These are phyloP conservation scores for Cladosporium sp. DNA, from an alignment of 2,329 filamentous ascomycete species.

Conservation along the genomic window DNA sequence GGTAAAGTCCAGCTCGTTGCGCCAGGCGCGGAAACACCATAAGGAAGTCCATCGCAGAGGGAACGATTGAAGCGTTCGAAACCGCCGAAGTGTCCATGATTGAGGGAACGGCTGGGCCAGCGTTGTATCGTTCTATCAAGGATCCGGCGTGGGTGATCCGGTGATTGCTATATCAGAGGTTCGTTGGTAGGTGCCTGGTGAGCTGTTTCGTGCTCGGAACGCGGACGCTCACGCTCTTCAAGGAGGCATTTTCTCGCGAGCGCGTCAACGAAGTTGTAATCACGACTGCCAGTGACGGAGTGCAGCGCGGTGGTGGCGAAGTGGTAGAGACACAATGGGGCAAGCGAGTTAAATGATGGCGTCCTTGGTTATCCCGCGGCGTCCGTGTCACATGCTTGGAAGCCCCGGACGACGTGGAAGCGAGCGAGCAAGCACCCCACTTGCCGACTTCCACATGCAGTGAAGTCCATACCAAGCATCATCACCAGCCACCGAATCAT, in stretches of 20 bases:
- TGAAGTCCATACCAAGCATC: conserved; percentile 4
- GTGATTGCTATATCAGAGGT: neutral
- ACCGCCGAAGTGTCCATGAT: conserved; percentile 11
- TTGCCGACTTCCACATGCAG: neutral
- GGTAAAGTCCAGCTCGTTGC: conserved; percentile 62
- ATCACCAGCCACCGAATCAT: neutral
- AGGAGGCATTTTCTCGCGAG: conserved; percentile 8
- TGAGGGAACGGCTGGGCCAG: neutral
- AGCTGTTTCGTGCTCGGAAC: conserved; percentile 10
- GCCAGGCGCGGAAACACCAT: conserved; percentile 70
- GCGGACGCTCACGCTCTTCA: conserved; percentile 2
- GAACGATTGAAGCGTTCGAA: conserved; percentile 40
- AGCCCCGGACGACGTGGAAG: neutral
- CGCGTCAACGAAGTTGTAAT: neutral
- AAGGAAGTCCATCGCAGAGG: conserved; percentile 68
- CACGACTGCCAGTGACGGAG: neutral
- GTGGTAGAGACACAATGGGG: neutral
- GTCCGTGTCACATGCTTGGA: conserved; percentile 5
- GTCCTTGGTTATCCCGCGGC: neutral
- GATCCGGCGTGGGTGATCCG: neutral
- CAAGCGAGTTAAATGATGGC: neutral
- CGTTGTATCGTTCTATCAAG: neutral
- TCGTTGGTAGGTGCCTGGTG: neutral
- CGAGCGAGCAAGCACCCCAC: conserved; percentile 1
- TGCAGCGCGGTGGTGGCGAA: neutral